Evolutionary conservation across 371 early-diverging fungal genomes (phyloP).

Genomic region (Syncephalastrum racemosum): DNA sequence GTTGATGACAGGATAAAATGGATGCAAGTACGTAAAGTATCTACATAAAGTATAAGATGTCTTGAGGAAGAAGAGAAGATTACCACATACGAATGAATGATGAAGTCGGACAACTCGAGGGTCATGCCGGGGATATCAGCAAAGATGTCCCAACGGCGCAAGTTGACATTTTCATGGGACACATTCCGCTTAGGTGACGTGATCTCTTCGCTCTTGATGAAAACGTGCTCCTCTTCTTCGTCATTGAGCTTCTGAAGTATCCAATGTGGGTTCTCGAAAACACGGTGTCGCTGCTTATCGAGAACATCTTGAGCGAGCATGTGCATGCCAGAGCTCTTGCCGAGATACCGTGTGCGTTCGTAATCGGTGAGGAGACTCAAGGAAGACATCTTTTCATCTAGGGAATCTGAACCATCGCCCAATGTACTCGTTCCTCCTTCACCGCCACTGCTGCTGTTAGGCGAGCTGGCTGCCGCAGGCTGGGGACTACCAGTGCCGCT

Average conservation of each 20-base stretch:
- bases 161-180: neutral
- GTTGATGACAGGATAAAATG: conserved; percentile 34
- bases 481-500: neutral
- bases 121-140: conserved; percentile 29
- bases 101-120: conserved; percentile 25
- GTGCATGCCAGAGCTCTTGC: conserved; percentile 38
- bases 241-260: conserved; percentile 41
- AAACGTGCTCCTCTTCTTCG: conserved; percentile 37
- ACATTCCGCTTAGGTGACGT: neutral
- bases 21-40: conserved; percentile 38
- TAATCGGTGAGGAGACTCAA: conserved; percentile 28
- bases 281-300: conserved; percentile 18
- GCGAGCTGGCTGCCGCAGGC: neutral
- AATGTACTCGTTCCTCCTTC: neutral
- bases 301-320: conserved; percentile 20
- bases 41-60: conserved; percentile 13
- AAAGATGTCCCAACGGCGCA: conserved; percentile 19
- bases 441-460: neutral
- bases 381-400: conserved; percentile 14
- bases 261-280: conserved; percentile 22
- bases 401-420: conserved; percentile 1
- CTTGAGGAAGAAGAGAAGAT: neutral
- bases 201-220: conserved; percentile 33
- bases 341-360: conserved; percentile 38
- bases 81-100: conserved; percentile 30